These are phyloP conservation scores for Metarhizium rileyi DNA, from an alignment of 2,329 filamentous ascomycete genomes.

Conservation along the genomic window DNA sequence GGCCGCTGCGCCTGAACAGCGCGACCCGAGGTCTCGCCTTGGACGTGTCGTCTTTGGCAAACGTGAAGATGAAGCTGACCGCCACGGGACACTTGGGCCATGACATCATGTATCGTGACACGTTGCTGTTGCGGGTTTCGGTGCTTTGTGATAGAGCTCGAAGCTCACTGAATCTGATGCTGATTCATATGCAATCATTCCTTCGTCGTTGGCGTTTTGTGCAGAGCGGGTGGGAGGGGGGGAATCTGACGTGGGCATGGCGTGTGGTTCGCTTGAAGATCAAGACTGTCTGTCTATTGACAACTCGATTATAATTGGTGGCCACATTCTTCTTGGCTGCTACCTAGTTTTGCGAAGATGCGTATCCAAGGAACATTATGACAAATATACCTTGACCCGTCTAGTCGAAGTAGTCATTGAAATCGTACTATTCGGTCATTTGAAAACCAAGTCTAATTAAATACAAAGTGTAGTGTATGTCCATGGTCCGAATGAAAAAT, in stretches of 20 bases:
- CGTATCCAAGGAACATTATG: no score
- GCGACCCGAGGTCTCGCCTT: constrained; percentile 39
- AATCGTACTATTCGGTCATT: no score
- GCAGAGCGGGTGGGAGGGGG: neutral
- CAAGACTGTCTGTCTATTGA: no score
- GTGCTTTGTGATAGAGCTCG: neutral
- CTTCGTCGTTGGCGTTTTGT: neutral
- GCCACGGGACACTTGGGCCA: constrained; percentile 29
- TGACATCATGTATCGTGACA: constrained; percentile 10
- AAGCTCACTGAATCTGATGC: no score
- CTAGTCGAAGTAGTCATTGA: no score
- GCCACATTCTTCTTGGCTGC: neutral
- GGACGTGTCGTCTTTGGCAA: constrained; percentile 21
- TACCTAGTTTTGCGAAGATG: no score
- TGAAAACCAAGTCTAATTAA: no score
- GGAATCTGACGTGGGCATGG: constrained; percentile 1
- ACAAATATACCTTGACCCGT: neutral
- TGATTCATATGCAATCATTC: no score
- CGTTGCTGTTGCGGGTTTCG: constrained; percentile 3
- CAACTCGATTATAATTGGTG: neutral
- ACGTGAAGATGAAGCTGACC: constrained; percentile 41
- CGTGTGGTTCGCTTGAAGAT: neutral
- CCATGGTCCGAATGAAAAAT: no score
- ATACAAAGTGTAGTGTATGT: no score
- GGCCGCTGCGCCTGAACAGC: constrained; percentile 50